phyloP scores from a whole-genome alignment of 352 stramenopile species.

The Phytophthora pistaciae region DNA sequence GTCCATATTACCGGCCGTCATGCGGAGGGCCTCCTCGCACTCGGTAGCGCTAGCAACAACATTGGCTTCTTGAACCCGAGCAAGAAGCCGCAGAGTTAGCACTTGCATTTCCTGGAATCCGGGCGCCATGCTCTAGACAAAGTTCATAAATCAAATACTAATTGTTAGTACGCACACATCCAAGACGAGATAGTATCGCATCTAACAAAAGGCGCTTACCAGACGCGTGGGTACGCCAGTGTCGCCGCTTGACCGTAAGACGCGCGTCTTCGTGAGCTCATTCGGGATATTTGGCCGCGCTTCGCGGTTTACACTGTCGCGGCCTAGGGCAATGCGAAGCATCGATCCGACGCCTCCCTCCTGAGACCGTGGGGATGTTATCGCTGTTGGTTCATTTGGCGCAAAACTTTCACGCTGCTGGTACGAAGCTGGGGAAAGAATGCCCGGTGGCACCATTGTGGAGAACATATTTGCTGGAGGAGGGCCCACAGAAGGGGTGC shows the following conservation, averaged over 20 bases:
- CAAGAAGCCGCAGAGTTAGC: slow-evolving; percentile 34
- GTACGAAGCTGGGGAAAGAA: slow-evolving; percentile 85
- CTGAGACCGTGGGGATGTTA: slow-evolving; percentile 31
- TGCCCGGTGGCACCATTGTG: slow-evolving; percentile 44
- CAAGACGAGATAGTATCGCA: not conserved
- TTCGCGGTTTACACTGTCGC: slow-evolving; percentile 77
- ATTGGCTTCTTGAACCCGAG: slow-evolving; percentile 40
- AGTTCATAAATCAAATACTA: slow-evolving; percentile 4
- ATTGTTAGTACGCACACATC: not conserved
- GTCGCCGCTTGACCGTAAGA: slow-evolving; percentile 41
- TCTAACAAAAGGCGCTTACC: slow-evolving; percentile 30
- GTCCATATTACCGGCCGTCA: slow-evolving; percentile 40
- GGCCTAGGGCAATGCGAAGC: slow-evolving; percentile 79
- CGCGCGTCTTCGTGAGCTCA: slow-evolving; percentile 48
- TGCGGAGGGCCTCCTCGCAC: slow-evolving; percentile 53
- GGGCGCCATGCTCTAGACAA: slow-evolving; percentile 18
- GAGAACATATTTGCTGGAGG: slow-evolving; percentile 63
- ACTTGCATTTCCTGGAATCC: slow-evolving; percentile 34
- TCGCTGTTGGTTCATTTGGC: slow-evolving; percentile 29
- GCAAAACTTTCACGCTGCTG: slow-evolving; percentile 82
- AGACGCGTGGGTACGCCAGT: slow-evolving; percentile 7
- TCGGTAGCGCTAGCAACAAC: slow-evolving; percentile 35
- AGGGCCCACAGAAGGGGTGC: slow-evolving; percentile 66
- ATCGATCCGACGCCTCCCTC: slow-evolving; percentile 63
- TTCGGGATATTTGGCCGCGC: slow-evolving; percentile 32